These are phyloP conservation scores for Xylaria telfairii DNA, from an alignment of 495 filamentous ascomycete species.

Conservation along the genomic window DNA sequence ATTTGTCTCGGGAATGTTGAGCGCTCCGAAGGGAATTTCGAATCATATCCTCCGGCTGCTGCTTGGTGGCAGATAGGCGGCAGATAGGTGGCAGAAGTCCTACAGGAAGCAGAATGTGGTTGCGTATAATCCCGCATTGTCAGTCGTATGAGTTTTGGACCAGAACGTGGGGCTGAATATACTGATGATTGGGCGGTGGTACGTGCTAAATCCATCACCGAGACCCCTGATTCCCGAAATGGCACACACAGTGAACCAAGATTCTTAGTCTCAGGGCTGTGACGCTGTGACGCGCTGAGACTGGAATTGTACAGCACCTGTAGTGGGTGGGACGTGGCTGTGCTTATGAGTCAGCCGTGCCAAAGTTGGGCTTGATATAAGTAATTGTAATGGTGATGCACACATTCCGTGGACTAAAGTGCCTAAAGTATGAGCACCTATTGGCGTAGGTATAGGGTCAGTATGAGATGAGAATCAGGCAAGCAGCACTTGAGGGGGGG, in stretches of 20 bases:
- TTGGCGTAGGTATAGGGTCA: neutral
- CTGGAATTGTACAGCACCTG: no score
- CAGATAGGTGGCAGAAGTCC: neutral
- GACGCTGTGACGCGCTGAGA: no score
- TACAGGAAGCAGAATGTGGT: neutral
- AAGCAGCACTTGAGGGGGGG: neutral
- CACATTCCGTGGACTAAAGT: neutral
- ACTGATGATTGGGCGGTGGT: slow-evolving; percentile 2
- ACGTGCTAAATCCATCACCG: slow-evolving; percentile 2
- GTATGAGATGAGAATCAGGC: neutral
- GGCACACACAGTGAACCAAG: slow-evolving; percentile 3
- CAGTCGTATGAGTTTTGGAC: neutral
- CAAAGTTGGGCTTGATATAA: neutral
- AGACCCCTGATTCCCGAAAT: slow-evolving; percentile 9
- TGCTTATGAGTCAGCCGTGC: slow-evolving; percentile 8
- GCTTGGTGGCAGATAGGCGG: neutral
- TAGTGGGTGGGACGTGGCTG: slow-evolving; percentile 9
- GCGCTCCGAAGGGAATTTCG: neutral
- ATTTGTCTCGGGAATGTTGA: neutral
- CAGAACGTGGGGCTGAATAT: slow-evolving; percentile 9
- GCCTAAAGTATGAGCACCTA: neutral
- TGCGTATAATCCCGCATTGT: neutral
- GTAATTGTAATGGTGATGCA: neutral
- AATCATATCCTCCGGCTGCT: neutral
- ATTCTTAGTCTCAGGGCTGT: neutral